Conservation (phyloP, 352 stramenopile species). For the Phytophthora uliginosa region DNA sequence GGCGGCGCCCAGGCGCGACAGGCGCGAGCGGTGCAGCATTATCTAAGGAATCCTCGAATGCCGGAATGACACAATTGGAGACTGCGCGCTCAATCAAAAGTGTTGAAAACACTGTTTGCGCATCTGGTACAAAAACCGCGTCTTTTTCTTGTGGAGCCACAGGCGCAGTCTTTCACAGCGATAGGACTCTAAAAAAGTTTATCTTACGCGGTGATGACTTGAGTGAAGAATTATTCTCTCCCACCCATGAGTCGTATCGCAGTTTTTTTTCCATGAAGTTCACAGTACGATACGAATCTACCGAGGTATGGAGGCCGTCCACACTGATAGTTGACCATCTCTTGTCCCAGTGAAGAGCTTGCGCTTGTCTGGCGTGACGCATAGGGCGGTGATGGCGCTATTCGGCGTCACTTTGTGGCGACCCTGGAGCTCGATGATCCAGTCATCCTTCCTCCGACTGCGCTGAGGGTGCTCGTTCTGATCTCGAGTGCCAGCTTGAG, state of each 20-base stretch:
- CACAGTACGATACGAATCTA: background rate
- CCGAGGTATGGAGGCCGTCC: constrained; percentile 38
- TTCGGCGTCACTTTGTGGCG: constrained; percentile 50
- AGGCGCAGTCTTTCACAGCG: no score
- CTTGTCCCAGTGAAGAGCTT: constrained; percentile 72
- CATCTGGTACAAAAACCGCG: constrained; percentile 19
- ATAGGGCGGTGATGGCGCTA: constrained; percentile 62
- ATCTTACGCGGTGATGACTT: no score
- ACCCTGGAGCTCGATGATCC: constrained; percentile 63
- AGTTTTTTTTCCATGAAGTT: no score
- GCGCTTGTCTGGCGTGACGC: constrained; percentile 61
- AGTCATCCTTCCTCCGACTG: constrained; percentile 47
- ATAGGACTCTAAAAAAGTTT: no score
- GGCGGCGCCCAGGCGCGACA: constrained; percentile 14
- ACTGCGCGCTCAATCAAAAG: background rate
- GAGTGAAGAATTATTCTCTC: no score
- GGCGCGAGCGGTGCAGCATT: constrained; percentile 30
- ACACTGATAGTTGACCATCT: constrained; percentile 62
- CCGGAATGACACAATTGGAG: constrained; percentile 11
- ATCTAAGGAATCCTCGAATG: background rate
- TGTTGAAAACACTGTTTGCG: constrained; percentile 25
- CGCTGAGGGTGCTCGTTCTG: constrained; percentile 1
- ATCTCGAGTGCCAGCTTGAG: constrained; percentile 37
- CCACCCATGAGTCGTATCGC: no score
- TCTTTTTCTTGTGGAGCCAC: constrained; percentile 31